A percentile compares a stretch with the other conserved stretches of the same genome.
These are phyloP conservation scores for Rhododendron griersonianum DNA, from an alignment of 148 eudicot species.

Conservation along the genomic window DNA sequence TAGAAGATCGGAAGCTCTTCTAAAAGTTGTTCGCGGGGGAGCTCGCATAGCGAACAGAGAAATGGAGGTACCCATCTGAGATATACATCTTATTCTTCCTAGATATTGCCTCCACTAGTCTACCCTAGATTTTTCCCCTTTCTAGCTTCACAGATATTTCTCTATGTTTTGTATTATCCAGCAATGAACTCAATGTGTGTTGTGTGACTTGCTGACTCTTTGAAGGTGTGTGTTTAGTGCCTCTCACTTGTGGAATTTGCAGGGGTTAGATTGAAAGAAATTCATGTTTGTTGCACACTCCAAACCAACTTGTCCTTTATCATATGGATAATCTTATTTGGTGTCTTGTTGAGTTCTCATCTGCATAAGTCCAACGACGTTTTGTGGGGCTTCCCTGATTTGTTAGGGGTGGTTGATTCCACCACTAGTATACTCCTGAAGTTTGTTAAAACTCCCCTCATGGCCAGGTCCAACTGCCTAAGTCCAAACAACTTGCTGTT, in stretches of 20 bases:
- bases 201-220: neutral
- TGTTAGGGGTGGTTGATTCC: neutral
- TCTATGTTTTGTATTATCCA: neutral
- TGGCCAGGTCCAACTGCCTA: neutral
- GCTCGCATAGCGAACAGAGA: constrained; percentile 59
- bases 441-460: neutral
- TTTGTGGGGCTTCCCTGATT: neutral
- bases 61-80: constrained; percentile 21
- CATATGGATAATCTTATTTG: neutral
- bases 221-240: neutral
- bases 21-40: constrained; percentile 69
- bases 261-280: neutral
- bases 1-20: constrained; percentile 77
- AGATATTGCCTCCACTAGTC: neutral
- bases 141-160: neutral
- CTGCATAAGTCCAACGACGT: neutral
- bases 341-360: neutral
- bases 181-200: neutral
- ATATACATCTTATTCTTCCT: neutral
- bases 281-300: neutral
- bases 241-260: neutral
- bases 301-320: neutral
- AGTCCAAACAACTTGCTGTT: neutral
- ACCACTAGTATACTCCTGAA: neutral
- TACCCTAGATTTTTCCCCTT: neutral